These are phyloP conservation scores for Sesbania bispinosa DNA, from an alignment of 306 rosid genomes.

Conservation along the genomic window DNA sequence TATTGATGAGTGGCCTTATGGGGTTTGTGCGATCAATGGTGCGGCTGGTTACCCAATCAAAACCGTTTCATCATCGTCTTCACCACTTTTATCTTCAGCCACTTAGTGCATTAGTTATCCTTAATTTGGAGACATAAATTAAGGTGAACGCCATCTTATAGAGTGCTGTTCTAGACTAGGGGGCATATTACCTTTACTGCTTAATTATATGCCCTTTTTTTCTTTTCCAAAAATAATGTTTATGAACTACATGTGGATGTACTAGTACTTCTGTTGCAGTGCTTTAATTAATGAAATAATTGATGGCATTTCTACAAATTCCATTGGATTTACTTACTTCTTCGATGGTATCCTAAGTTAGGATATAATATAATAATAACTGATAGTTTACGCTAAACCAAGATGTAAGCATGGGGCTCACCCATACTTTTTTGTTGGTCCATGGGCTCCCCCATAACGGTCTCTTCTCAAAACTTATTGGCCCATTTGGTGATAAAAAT, in stretches of 20 bases:
- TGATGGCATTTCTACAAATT: background rate
- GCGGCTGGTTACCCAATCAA: conserved; percentile 16
- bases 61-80: background rate
- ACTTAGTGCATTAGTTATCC: background rate
- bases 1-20: conserved; percentile 17
- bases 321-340: background rate
- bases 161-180: background rate
- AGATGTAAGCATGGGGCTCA: too few relatives aligned
- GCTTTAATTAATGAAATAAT: conserved; percentile 3
- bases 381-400: too few relatives aligned
- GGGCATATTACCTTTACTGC: background rate
- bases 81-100: background rate
- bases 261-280: background rate
- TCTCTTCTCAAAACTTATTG: too few relatives aligned
- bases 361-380: too few relatives aligned
- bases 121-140: too few relatives aligned
- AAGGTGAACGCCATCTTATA: background rate
- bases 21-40: conserved; percentile 28
- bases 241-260: background rate
- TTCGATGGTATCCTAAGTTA: too few relatives aligned
- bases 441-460: too few relatives aligned
- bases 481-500: too few relatives aligned
- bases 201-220: background rate
- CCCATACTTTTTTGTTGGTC: too few relatives aligned
- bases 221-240: background rate